These are phyloP conservation scores for Penicillium longicatenatum DNA, from an alignment of 495 filamentous ascomycete species.

Conservation along the genomic window DNA sequence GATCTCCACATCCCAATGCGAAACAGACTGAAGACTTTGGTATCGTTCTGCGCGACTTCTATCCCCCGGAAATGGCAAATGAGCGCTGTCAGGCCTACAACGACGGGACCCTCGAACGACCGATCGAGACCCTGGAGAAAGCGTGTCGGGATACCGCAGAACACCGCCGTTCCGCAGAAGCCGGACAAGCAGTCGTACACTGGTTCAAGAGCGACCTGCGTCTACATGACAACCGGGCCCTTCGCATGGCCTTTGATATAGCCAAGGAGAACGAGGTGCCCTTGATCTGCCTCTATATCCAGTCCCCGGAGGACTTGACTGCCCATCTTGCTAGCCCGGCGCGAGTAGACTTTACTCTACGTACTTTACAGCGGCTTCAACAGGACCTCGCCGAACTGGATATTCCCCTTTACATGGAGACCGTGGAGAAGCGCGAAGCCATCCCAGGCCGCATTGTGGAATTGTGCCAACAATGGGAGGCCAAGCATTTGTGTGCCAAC, in stretches of 20 bases:
- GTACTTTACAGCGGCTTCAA: slow-evolving; percentile 66
- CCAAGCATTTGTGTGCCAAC: slow-evolving; percentile 60
- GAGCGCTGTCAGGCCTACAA: slow-evolving; percentile 72
- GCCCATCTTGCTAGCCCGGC: slow-evolving; percentile 75
- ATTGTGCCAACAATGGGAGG: slow-evolving; percentile 71
- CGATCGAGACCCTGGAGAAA: slow-evolving; percentile 62
- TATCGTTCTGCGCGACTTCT: slow-evolving; percentile 77
- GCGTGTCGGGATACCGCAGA: slow-evolving; percentile 55
- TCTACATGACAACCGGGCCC: slow-evolving; percentile 69
- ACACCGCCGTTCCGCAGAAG: slow-evolving; percentile 43
- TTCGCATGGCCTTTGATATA: slow-evolving; percentile 66
- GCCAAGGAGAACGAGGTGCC: slow-evolving; percentile 65
- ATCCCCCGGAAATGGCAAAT: slow-evolving; percentile 83
- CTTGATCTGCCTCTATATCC: slow-evolving; percentile 73
- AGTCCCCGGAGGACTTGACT: slow-evolving; percentile 85
- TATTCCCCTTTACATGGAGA: slow-evolving; percentile 80
- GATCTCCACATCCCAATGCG: slow-evolving; percentile 39
- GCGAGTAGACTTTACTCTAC: slow-evolving; percentile 77
- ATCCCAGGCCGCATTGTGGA: slow-evolving; percentile 68
- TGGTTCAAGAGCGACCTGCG: slow-evolving; percentile 91
- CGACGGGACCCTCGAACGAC: slow-evolving; percentile 62
- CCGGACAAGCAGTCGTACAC: slow-evolving; percentile 72
- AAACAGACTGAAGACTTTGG: slow-evolving; percentile 62
- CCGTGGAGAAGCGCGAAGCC: slow-evolving; percentile 61
- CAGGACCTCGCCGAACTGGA: slow-evolving; percentile 66